Evolutionary conservation across 2,329 filamentous ascomycete genomes (phyloP).

Genomic region (Zopfia rhizophila): DNA sequence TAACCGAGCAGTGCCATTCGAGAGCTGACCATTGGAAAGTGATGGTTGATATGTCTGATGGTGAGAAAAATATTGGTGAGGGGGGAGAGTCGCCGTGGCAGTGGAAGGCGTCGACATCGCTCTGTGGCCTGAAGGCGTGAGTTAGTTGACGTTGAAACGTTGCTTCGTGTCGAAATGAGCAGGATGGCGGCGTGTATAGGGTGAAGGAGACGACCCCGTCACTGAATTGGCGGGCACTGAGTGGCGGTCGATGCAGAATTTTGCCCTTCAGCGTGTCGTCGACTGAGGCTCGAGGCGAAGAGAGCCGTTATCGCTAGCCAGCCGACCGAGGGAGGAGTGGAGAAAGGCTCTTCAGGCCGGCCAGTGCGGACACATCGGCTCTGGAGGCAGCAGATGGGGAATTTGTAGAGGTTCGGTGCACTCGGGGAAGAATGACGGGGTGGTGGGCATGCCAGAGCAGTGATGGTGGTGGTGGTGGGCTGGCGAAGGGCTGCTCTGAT

Average conservation of each 20-base stretch:
- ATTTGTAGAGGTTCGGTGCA: constrained; percentile 18
- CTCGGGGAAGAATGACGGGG: constrained; percentile 34
- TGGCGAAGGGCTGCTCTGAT: constrained; percentile 5
- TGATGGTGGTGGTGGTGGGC: constrained; percentile 1
- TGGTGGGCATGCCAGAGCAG: constrained; percentile 28
- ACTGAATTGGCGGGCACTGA: constrained; percentile 20
- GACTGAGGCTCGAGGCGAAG: constrained; percentile 29
- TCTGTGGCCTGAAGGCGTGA: constrained; percentile 34
- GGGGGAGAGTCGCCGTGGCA: constrained; percentile 54
- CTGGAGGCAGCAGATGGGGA: constrained; percentile 13
- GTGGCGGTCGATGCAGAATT: constrained; percentile 23
- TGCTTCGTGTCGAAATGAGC: constrained; percentile 32
- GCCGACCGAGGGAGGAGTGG: constrained; percentile 39
- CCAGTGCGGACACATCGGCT: constrained; percentile 27
- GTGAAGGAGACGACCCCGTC: constrained; percentile 17
- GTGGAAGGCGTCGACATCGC: constrained; percentile 58
- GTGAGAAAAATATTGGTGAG: constrained; percentile 54
- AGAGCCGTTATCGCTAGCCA: constrained; percentile 38
- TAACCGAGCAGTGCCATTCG: constrained; percentile 45
- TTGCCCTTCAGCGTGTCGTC: constrained; percentile 19
- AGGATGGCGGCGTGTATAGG: constrained; percentile 23
- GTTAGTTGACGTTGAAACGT: constrained; percentile 40
- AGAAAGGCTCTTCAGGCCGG: constrained; percentile 36
- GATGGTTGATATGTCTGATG: constrained; percentile 48
- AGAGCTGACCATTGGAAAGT: constrained; percentile 48